A percentile compares a stretch with the other conserved stretches of the same genome.
Evolutionary conservation across 2,329 filamentous ascomycete species (phyloP).

Genomic region (Epichloe sp.): DNA sequence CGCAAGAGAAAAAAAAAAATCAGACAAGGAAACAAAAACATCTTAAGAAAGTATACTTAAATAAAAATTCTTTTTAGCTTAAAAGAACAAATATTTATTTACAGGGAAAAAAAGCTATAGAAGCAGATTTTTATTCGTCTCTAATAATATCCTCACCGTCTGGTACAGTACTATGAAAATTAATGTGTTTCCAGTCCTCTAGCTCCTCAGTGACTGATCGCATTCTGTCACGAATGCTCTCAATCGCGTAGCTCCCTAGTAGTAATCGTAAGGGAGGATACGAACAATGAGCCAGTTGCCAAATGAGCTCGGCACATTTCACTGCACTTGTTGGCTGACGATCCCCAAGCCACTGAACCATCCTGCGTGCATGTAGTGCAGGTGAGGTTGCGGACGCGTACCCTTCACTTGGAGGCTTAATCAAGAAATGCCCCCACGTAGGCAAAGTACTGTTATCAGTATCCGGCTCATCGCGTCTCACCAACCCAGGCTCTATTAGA

Average conservation of each 20-base stretch:
- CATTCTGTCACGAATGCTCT: slow-evolving; percentile 83
- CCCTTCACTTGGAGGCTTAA: slow-evolving; percentile 71
- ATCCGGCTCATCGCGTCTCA: slow-evolving; percentile 71
- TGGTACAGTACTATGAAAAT: slow-evolving; percentile 38
- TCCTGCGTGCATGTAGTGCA: slow-evolving; percentile 74
- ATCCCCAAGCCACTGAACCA: slow-evolving; percentile 90
- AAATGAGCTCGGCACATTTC: slow-evolving; percentile 84
- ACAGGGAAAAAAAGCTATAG: too few relatives aligned
- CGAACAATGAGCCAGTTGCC: slow-evolving; percentile 90
- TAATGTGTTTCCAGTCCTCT: slow-evolving; percentile 83
- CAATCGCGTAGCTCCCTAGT: slow-evolving; percentile 88
- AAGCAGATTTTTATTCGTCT: background rate
- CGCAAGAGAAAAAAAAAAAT: too few relatives aligned
- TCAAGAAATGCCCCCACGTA: slow-evolving; percentile 82
- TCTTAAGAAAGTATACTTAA: too few relatives aligned
- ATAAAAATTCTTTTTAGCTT: too few relatives aligned
- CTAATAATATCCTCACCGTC: background rate
- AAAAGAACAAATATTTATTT: too few relatives aligned
- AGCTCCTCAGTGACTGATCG: slow-evolving; percentile 89
- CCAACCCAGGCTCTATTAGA: slow-evolving; percentile 80
- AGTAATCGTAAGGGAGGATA: slow-evolving; percentile 79
- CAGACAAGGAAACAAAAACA: too few relatives aligned
- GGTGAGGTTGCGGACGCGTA: slow-evolving; percentile 70
- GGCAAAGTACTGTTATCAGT: slow-evolving; percentile 45
- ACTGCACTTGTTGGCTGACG: slow-evolving; percentile 85